Conservation (phyloP, 2,329 filamentous ascomycete species). For the Alternaria ethzedia region DNA sequence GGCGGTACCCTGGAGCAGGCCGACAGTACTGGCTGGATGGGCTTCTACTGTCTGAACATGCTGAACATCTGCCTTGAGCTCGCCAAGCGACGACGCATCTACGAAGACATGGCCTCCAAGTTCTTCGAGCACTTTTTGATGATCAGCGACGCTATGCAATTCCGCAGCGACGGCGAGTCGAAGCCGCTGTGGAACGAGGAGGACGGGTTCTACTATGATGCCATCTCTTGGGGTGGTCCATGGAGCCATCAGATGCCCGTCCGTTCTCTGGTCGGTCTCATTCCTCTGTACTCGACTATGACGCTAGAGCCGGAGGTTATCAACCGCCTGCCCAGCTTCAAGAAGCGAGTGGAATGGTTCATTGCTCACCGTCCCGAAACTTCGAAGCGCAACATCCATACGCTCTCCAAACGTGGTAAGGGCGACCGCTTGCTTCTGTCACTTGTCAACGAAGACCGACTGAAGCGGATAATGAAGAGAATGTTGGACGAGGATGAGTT, state of each 20-base stretch:
- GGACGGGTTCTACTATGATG: conserved; percentile 98
- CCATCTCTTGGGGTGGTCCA: conserved; percentile 93
- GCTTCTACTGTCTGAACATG: conserved; percentile 96
- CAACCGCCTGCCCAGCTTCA: conserved; percentile 90
- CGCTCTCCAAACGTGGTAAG: conserved; percentile 88
- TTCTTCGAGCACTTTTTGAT: conserved; percentile 99
- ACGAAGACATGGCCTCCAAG: conserved; percentile 96
- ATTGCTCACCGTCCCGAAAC: conserved; percentile 85
- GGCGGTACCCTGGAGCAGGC: conserved; percentile 94
- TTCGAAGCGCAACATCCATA: conserved; percentile 92
- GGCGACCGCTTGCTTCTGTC: conserved; percentile 86
- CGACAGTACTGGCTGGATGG: conserved; percentile 99
- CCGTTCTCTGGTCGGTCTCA: conserved; percentile 88
- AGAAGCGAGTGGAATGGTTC: conserved; percentile 93
- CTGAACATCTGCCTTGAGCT: conserved; percentile 94
- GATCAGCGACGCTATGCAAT: conserved; percentile 94
- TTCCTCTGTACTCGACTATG: conserved; percentile 89
- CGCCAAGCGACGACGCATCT: conserved; percentile 91
- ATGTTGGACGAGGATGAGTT: conserved; percentile 97
- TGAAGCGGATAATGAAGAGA: conserved; percentile 84
- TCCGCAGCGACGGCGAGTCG: conserved; percentile 70
- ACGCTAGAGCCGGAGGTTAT: conserved; percentile 94
- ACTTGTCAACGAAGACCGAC: conserved; percentile 89
- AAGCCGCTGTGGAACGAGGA: conserved; percentile 95
- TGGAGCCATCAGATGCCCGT: conserved; percentile 93